Base-by-base conservation (phyloP, 805 yeast species). In the Kregervanrija fluxuum region DNA sequence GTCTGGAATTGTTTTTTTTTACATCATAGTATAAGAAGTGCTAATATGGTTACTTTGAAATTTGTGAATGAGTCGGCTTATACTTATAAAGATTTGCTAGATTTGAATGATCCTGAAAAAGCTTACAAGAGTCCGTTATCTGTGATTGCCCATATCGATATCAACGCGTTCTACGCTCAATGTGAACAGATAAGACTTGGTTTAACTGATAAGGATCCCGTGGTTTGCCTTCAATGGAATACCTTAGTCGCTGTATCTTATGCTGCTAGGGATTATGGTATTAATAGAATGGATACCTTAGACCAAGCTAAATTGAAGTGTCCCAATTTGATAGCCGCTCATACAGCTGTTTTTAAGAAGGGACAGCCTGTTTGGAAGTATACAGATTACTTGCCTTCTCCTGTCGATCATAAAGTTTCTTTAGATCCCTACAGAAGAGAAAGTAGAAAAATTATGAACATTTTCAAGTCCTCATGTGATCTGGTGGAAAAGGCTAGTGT, bases 101-200 rank as follows among this genome's bases (percentile, higher is more conserved):
- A 70, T 37, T 62, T 85, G 12, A 67, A 70, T 40, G 70, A 75
- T 40, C 65, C 68, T 1, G 51, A 55, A 2, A 68, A 62, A 11
- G 68, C 93, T 2, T 80, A 75, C 59, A 54, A 56, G 6, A 80
- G 89, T 48, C 87, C 91, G 2, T 66, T 91, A 10, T 71, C 96
- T 0, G 84, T 85, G 17, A 75, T 93, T 34, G 89, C 84, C 8
- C 95, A 89, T 54, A 74, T 93, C 17, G 99, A 93, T 64, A 75
- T 88, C 55, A 95, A 93, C 65, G 97, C 98, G 11, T 93, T 90
- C 62, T 93, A 85, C 64, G 96, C 99, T 0, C 99, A 93, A 59
- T 93, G 83, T 30, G 97, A 93, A 56, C 91, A 84, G 52, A 68
- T 86, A 5, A 65, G 96, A 36, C 70, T 87, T 13, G 82, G 82